Evolutionary conservation across 306 rosid genomes (phyloP).

Genomic region (Hippophae rhamnoides): DNA sequence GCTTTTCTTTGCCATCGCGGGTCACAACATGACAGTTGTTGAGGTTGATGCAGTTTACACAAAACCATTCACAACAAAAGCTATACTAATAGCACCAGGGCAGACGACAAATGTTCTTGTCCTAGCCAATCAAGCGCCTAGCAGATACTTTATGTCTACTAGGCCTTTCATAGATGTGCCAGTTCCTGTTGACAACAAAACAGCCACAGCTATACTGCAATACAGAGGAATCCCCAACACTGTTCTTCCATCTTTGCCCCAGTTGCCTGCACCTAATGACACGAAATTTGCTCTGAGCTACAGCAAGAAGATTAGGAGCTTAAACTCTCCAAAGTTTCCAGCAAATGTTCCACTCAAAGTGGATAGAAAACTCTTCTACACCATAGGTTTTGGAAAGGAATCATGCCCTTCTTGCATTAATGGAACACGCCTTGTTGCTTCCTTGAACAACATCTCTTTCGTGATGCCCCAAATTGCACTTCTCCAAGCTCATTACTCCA

Average conservation of each 20-base stretch:
- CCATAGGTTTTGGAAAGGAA: constrained; percentile 55
- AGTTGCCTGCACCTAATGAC: constrained; percentile 54
- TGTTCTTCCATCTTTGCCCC: constrained; percentile 58
- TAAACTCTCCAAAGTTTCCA: constrained; percentile 50
- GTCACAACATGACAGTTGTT: constrained; percentile 72
- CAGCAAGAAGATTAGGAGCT: constrained; percentile 44
- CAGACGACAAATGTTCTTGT: constrained; percentile 82
- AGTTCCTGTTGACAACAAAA: constrained; percentile 53
- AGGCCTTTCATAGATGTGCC: constrained; percentile 70
- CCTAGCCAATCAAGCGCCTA: constrained; percentile 45
- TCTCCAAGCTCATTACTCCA: constrained; percentile 75
- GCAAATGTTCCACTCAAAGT: constrained; percentile 73
- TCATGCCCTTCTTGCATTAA: constrained; percentile 60
- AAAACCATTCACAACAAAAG: constrained; percentile 60
- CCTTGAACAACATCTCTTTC: constrained; percentile 69
- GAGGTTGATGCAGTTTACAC: constrained; percentile 90
- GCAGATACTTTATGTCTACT: constrained; percentile 63
- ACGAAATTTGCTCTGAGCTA: constrained; percentile 43
- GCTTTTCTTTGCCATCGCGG: constrained; percentile 64
- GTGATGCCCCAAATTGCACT: constrained; percentile 67
- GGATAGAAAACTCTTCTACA: constrained; percentile 59
- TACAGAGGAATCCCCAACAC: constrained; percentile 57
- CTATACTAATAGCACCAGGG: constrained; percentile 71
- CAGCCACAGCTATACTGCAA: constrained; percentile 74
- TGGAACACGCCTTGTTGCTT: constrained; percentile 68